Percentiles rank a stretch among this genome's conserved stretches.
These are phyloP conservation scores for Antitrichia curtipendula DNA, from an alignment of 225 moss, liverwort and hornwort genomes.

Conservation along the genomic window DNA sequence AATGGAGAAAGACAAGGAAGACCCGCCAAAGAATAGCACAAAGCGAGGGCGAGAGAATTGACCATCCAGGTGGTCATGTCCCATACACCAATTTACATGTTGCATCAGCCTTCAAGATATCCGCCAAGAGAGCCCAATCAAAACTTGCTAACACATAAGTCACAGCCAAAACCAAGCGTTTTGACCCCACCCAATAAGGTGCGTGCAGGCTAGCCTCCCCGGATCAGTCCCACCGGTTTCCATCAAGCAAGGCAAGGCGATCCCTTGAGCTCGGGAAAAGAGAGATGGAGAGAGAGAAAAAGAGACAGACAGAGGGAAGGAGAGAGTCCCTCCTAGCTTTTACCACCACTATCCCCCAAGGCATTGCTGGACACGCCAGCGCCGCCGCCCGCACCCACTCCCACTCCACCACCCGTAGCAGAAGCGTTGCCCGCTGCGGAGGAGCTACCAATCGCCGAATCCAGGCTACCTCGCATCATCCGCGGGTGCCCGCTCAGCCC, in stretches of 20 bases:
- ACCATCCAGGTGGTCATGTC: conserved; percentile 38
- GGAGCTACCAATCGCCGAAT: conserved; percentile 38
- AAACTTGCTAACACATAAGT: conserved; percentile 57
- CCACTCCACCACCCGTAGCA: conserved; percentile 27
- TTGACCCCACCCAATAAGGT: conserved; percentile 23
- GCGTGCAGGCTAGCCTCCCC: conserved; percentile 1
- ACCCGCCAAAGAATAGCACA: background rate
- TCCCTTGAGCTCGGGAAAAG: conserved; percentile 4
- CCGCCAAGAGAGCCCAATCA: conserved; percentile 31
- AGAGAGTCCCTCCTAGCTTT: conserved; percentile 43
- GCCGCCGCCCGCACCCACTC: conserved; percentile 6
- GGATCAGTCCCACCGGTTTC: conserved; percentile 2
- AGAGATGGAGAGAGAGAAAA: background rate
- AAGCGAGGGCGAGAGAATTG: background rate
- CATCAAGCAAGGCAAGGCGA: conserved; percentile 40
- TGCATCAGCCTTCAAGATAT: conserved; percentile 57
- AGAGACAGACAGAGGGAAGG: background rate
- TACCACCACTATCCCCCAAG: conserved; percentile 49
- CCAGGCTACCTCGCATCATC: conserved; percentile 42
- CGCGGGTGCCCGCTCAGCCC: conserved; percentile 46
- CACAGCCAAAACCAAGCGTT: conserved; percentile 42
- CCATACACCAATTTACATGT: conserved; percentile 80
- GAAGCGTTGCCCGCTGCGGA: conserved; percentile 11
- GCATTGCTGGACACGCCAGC: conserved; percentile 41
- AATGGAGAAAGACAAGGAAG: background rate